Conservation (phyloP, 805 yeast genomes). For the Tetrapisispora namnaoensis region DNA sequence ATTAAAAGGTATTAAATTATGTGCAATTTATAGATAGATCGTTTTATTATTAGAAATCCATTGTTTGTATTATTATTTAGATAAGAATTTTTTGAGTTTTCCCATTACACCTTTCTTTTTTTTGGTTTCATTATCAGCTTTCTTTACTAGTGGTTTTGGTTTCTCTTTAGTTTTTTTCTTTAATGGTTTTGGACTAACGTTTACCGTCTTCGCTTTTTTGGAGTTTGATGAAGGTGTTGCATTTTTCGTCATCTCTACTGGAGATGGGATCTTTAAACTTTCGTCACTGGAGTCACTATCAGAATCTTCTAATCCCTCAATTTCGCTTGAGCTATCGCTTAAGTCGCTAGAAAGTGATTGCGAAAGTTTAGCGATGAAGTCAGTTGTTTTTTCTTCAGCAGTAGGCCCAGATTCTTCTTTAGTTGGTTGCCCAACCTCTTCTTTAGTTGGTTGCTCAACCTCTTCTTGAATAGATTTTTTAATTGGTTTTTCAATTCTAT, state of each 20-base stretch:
- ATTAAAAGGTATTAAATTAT: not conserved
- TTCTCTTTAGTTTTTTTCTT: too few relatives aligned
- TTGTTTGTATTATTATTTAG: not conserved
- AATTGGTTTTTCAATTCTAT: too few relatives aligned
- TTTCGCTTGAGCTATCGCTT: not conserved
- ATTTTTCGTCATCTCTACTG: not conserved
- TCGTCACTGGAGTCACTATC: too few relatives aligned
- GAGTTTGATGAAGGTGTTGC: not conserved
- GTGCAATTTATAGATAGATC: not conserved
- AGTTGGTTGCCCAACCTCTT: not conserved
- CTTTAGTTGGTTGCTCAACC: not conserved
- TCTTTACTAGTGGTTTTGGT: not conserved
- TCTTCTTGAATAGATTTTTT: not conserved
- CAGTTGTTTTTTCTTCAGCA: too few relatives aligned
- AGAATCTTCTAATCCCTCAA: too few relatives aligned
- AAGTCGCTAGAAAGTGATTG: not conserved
- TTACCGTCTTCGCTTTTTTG: not conserved
- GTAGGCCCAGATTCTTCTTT: too few relatives aligned
- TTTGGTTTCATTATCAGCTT: not conserved
- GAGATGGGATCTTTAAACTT: not conserved
- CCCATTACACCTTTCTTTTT: not conserved
- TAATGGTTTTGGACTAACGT: not conserved
- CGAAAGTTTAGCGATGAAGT: too few relatives aligned
- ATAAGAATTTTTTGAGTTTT: constrained; percentile 1
- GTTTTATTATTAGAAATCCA: not conserved